A percentile compares a stretch with the other conserved stretches of the same genome.
These are phyloP conservation scores for Cryoendolithus antarcticus DNA, from an alignment of 2,329 filamentous ascomycete genomes.

Conservation along the genomic window DNA sequence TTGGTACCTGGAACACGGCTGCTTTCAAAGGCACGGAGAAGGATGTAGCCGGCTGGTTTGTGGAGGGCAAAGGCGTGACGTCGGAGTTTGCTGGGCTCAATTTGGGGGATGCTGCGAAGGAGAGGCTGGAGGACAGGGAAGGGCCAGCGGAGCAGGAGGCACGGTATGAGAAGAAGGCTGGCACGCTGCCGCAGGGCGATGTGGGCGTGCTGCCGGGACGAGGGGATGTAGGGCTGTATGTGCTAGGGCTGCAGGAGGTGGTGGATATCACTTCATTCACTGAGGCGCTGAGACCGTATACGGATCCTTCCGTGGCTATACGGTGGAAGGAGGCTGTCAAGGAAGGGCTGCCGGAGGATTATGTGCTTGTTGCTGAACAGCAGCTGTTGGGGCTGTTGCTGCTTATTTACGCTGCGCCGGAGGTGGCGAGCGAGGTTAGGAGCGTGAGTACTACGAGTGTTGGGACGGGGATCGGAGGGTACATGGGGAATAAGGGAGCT, in stretches of 20 bases:
- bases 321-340: constrained; percentile 73
- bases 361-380: constrained; percentile 63
- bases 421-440: constrained; percentile 60
- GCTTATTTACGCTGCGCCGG: constrained; percentile 72
- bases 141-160: constrained; percentile 37
- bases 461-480: constrained; percentile 81
- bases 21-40: constrained; percentile 73
- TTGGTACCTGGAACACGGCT: constrained; percentile 93
- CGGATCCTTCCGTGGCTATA: constrained; percentile 56
- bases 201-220: constrained; percentile 39
- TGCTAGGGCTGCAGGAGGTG: constrained; percentile 82
- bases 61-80: constrained; percentile 60
- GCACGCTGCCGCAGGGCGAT: constrained; percentile 35
- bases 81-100: constrained; percentile 46
- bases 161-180: constrained; percentile 28
- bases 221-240: constrained; percentile 74
- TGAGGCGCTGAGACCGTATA: constrained; percentile 66
- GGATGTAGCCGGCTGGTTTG: constrained; percentile 81
- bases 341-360: constrained; percentile 62
- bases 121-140: constrained; percentile 25
- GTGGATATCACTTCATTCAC: constrained; percentile 71
- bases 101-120: constrained; percentile 13
- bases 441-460: constrained; percentile 73
- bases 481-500: constrained; percentile 93
- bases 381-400: constrained; percentile 79